phyloP scores from a whole-genome alignment of 495 filamentous ascomycete species.

The Aspergillus ellipticus region DNA sequence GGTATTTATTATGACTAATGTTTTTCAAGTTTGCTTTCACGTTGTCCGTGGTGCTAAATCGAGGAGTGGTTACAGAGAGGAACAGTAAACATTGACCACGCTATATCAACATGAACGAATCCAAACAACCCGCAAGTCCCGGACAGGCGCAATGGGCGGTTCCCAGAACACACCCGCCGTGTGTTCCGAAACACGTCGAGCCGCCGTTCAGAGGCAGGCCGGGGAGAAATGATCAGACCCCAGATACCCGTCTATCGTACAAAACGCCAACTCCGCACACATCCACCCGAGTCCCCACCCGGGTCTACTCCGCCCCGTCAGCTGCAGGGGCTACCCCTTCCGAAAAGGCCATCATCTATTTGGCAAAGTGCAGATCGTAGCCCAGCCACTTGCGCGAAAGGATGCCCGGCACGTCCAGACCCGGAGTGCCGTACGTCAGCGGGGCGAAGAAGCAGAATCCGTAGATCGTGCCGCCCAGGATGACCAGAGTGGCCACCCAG shows the following conservation, averaged over 20 bases:
- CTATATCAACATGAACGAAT: conserved; percentile 46
- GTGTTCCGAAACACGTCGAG: not conserved
- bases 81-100: not conserved
- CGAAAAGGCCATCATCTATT: conserved; percentile 50
- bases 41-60: not conserved
- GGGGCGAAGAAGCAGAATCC: conserved; percentile 93
- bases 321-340: not conserved
- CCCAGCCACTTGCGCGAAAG: conserved; percentile 87
- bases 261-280: not conserved
- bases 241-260: not conserved
- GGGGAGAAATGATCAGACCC: not conserved
- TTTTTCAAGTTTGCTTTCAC: too few relatives aligned
- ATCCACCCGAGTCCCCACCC: not conserved
- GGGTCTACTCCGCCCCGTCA: not conserved
- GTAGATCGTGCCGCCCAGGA: conserved; percentile 64
- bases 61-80: not conserved
- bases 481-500: conserved; percentile 72
- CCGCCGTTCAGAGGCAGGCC: not conserved
- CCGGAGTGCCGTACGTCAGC: conserved; percentile 91
- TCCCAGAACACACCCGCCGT: not conserved
- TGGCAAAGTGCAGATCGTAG: conserved; percentile 98
- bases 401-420: conserved; percentile 78
- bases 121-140: conserved; percentile 32
- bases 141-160: not conserved
- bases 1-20: too few relatives aligned